phyloP scores from a whole-genome alignment of 495 filamentous ascomycete genomes.

The Bacidia gigantensis region DNA sequence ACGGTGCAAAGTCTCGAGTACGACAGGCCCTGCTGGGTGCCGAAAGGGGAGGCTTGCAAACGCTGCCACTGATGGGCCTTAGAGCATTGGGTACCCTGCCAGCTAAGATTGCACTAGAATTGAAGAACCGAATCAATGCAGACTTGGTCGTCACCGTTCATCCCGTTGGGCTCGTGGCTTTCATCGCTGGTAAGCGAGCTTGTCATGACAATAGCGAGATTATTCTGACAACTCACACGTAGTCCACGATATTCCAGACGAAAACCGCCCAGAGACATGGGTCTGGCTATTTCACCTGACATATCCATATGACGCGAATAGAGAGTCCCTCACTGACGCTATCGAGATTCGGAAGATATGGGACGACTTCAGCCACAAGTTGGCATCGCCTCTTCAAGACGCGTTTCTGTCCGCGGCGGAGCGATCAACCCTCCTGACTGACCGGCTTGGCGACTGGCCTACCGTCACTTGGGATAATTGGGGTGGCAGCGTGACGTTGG shows the following conservation, averaged over 20 bases:
- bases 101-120: background rate
- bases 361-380: background rate
- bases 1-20: conserved; percentile 29
- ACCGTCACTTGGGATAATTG: conserved; percentile 28
- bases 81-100: background rate
- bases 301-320: background rate
- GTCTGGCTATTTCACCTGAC: conserved; percentile 18
- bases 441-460: conserved; percentile 27
- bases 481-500: conserved; percentile 30
- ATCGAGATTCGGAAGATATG: background rate
- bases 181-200: conserved; percentile 3
- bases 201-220: too few species aligned
- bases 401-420: conserved; percentile 28
- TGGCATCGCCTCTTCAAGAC: conserved; percentile 28
- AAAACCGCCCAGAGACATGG: conserved; percentile 30
- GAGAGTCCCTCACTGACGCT: background rate
- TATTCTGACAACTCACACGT: background rate
- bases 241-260: conserved; percentile 28
- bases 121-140: background rate
- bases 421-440: conserved; percentile 26
- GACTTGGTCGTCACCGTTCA: background rate
- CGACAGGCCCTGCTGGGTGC: conserved; percentile 25
- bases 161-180: conserved; percentile 3
- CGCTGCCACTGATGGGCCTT: conserved; percentile 2
- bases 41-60: conserved; percentile 5